Base-by-base conservation (phyloP, 2,329 filamentous ascomycete genomes). In the Hymenoscyphus infarciens region DNA sequence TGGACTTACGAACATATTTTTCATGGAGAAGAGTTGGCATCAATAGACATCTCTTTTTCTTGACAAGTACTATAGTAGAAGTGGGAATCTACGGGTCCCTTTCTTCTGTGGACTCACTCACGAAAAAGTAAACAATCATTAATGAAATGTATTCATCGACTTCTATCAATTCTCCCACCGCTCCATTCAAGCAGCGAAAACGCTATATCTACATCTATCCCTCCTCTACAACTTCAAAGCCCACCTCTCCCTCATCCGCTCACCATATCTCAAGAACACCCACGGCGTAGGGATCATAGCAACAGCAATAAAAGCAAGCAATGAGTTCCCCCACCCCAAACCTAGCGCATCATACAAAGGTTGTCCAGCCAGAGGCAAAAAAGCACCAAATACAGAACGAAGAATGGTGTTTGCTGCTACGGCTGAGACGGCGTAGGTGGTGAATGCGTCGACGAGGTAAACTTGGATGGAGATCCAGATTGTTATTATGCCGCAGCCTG, bases 331-430 rank as follows among this genome's bases (percentile, higher is more conserved):
- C 80, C 80, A 82, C 0, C 77, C 77, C 38, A 76, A 65, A 1
- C 77, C 79, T 7, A 79, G 67, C 3, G 57, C 67, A 1, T 63
- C 67, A 66, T 81, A 83, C 72, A 83, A 71, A 16, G 66, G 63
- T 7, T 78, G 77, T 1, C 78, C 80, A 57, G 82, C 82, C 1
- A 83, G 73, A 7, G 82, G 82, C 62, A 83, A 77, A 2, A 77
- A 77, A 33, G 82, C 80, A 5, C 78, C 80, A 1, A 78, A 78
- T n/a, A 83, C 66, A 35, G 75, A 80, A 8, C 78, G 73, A 1
- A 75, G 73, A 2, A 80, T 69, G 1, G 76, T 77, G 60, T 77
- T 73, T 59, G 76, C 71, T 0, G 75, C 73, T 16, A 79, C 66
- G 2, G 76, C 78, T 16, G 72, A 74, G 5, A 76, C 77, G 8